Evolutionary conservation across 208 protist genomes (phyloP), one percentile per base, ranked within the genome.

Genomic region (Leishmania lainsoni): DNA sequence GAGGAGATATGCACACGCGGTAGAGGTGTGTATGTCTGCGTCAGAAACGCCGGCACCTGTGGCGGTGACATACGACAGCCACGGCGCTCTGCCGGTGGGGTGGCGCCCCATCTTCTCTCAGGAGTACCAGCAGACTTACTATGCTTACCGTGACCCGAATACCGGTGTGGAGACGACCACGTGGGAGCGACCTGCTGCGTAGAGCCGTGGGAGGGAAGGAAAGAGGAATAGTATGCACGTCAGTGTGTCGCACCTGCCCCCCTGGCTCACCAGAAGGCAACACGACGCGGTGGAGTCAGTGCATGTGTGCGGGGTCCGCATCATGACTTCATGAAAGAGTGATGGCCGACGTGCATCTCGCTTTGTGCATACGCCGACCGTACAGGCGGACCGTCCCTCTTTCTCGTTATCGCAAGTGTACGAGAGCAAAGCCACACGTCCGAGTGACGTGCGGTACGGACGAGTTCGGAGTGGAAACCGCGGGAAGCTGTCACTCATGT

Each of bases 91-190:
- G 20, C 92, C 93, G 45, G 81, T 83, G n/a, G 84, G 83, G 49
- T 97, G 93, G 91, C 82, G 91, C 1, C 74, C 88, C 8, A 81
- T 95, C 42, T 95, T 88, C 63, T 97, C 93, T 6, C 81, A 90
- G 54, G 88, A 95, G 72, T 93, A 95, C 75, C 65, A 92, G 75
- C 83, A 89, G 63, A 81, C 80, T 22, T 97, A 97, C 84, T 97
- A 95, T 81, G 93, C 86, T 59, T 91, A 92, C 70, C 85, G 80
- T 42, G 76, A 95, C 52, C 86, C 91, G 1, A 45, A 56, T 12
- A 93, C 91, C 0, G 92, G 93, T 2, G 72, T 80, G 22, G 89
- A 97, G 63, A 83, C 76, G 5, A 94, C 93, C 8, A 92, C 90
- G 69, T 97, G 93, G 93, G 84, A 84, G 39, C 77, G 89, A 29